Conservation (phyloP, 2,329 filamentous ascomycete genomes). For the Balansia obtecta region DNA sequence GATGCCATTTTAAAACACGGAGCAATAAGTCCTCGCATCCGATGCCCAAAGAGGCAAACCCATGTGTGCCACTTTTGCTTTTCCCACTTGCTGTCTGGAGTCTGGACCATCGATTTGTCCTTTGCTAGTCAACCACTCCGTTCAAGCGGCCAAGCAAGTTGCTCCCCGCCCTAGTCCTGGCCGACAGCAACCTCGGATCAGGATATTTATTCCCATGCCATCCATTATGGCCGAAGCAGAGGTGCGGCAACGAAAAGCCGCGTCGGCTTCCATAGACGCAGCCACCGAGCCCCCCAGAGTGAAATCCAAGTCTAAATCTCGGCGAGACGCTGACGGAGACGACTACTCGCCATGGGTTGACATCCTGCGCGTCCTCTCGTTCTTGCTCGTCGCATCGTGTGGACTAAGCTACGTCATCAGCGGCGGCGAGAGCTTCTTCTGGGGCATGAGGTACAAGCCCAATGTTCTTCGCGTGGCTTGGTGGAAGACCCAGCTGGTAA, state of each 20-base stretch:
- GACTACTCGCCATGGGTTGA: constrained; percentile 51
- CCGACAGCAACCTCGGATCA: not conserved
- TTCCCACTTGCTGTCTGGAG: not conserved
- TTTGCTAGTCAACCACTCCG: too few species aligned
- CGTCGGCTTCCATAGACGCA: constrained; percentile 10
- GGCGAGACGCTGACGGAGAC: constrained; percentile 33
- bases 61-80: not conserved
- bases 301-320: constrained; percentile 7
- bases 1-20: too few species aligned
- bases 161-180: not conserved
- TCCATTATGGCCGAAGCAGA: constrained; percentile 23
- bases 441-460: constrained; percentile 50
- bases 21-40: not conserved
- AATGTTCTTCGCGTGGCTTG: constrained; percentile 45
- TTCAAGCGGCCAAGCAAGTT: too few species aligned
- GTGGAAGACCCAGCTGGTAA: constrained; percentile 50
- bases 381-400: constrained; percentile 52
- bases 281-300: constrained; percentile 12
- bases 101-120: not conserved
- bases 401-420: constrained; percentile 68
- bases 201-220: too few species aligned
- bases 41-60: not conserved
- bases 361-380: constrained; percentile 54
- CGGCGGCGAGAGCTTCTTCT: constrained; percentile 55
- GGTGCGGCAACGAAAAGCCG: constrained; percentile 32